Evolutionary conservation across 495 filamentous ascomycete species (phyloP), one percentile per base, ranked within the genome.

Genomic region (Trichoderma reesei): DNA sequence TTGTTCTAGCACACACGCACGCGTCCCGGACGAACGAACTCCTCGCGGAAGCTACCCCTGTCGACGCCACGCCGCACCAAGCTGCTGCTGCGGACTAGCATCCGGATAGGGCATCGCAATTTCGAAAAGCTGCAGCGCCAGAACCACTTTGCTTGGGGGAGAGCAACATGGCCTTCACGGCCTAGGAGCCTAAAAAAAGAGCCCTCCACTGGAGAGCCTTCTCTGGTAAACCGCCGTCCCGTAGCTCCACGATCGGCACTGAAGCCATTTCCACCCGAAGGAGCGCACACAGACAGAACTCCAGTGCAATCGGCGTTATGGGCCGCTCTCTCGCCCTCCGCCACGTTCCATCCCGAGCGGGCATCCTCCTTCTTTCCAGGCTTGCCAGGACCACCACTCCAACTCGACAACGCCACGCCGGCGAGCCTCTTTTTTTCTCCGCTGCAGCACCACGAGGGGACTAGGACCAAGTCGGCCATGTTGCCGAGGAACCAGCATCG

Each of bases 391-490:
- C 34, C 51, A 34, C 38, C 26, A 34, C 51, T 20, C 51, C 26
- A 10, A 56, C 51, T 33, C 7, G 31, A 56, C 26, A 34, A 34
- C 51, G 51, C 51, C 51, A 34, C 51, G 51, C 51, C 51, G 26
- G 51, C 20, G 11, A 18, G 51, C 51, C 34, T 56, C 34, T 33
- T 26, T 54, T 56, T 56, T 56, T 56, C 31, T 34, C 51, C 51
- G 51, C 51, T 26, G 31, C 31, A 33, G 51, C 51, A 34, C 13
- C 20, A 56, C 26, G 31, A 13, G 51, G 26, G 34, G 51, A 8
- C 44, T 48, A 48, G 18, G 44, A 48, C 51, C 51, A 56, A 34
- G 51, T 56, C 26, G 51, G 51, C 51, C 14, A 56, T 56, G 51
- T 10, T 56, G 51, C 51, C 51, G 51, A 56, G 34, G 18, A 11